A percentile compares a stretch with the other conserved stretches of the same genome.
phyloP scores from a whole-genome alignment of 164 flowering plant genomes.

The Umbellularia californica region DNA sequence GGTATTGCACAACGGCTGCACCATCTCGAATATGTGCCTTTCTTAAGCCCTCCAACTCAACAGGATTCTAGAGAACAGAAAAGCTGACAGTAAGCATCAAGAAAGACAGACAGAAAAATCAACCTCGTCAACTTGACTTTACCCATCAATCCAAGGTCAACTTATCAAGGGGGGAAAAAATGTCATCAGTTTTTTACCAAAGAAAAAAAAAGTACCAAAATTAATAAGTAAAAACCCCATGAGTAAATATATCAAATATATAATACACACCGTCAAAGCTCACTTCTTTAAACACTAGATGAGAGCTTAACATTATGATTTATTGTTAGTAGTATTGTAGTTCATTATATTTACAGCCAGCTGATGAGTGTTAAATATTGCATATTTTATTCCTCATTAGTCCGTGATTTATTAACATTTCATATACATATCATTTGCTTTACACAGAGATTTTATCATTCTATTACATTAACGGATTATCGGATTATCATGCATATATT shows the following conservation, averaged over 20 bases:
- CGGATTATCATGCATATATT: no score
- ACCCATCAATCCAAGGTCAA: no score
- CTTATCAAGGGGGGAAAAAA: no score
- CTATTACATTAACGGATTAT: no score
- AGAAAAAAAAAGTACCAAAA: background rate
- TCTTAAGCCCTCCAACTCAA: conserved; percentile 85
- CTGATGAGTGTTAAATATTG: no score
- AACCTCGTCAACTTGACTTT: background rate
- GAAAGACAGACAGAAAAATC: background rate
- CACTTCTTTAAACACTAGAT: background rate
- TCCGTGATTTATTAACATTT: no score
- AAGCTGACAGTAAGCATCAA: background rate
- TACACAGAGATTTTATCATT: no score
- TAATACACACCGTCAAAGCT: background rate
- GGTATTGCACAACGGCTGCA: conserved; percentile 94
- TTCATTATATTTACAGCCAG: background rate
- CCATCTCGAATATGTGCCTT: conserved; percentile 93
- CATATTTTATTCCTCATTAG: no score
- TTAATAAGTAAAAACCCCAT: background rate
- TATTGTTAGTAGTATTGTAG: background rate
- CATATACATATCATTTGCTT: no score
- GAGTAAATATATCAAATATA: background rate
- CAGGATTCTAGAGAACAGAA: conserved; percentile 58
- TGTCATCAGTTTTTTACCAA: no score
- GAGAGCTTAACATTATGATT: background rate